Evolutionary conservation across 257 asterid species (phyloP), one percentile per base, ranked within the genome.

Genomic region (Datura wrightii): DNA sequence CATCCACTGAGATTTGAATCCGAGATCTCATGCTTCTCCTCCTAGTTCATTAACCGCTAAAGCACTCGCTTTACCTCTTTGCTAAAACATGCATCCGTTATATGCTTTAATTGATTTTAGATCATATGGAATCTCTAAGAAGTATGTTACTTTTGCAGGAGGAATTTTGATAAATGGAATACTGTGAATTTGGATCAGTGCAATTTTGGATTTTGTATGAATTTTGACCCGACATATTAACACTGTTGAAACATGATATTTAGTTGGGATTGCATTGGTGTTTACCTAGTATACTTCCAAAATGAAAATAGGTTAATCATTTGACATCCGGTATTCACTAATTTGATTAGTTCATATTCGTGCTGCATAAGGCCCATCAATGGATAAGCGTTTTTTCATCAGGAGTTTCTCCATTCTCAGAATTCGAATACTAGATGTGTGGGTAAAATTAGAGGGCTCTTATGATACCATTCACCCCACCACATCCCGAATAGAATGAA

Each of bases 141-240:
- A 10, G 0, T 48, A 6, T 72, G 6, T 72, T 19, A 5, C 79
- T 46, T 72, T 46, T 76, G 60, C 81, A 76, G 81, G 81, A 50
- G 8, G 46, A 13, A 6, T 48, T 48, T 74, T 74, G 59, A 72
- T 70, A n/a, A 42, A 42, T 70, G 79, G 36, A 24, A 42, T 70
- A 69, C 79, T 74, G 13, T 24, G 42, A 46, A 24, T 24, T 24
- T 24, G 31, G 31, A 24, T 24, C 31, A 24, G 31, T 24, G 48
- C 62, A 31, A 50, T 76, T 72, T 76, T 76, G 62, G 3, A 52
- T 76, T 24, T 48, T 76, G 14, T 50, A 76, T 50, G 9, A 76
- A 50, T 50, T 76, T 50, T 76, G 8, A 24, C 62, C 60, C 24
- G 24, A 31, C 42, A 3, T 0, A 24, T 2, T 2, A 48, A 48